A percentile compares a stretch with the other conserved stretches of the same genome.
Conservation (phyloP, 306 rosid species). For the Rosa lucieae region DNA sequence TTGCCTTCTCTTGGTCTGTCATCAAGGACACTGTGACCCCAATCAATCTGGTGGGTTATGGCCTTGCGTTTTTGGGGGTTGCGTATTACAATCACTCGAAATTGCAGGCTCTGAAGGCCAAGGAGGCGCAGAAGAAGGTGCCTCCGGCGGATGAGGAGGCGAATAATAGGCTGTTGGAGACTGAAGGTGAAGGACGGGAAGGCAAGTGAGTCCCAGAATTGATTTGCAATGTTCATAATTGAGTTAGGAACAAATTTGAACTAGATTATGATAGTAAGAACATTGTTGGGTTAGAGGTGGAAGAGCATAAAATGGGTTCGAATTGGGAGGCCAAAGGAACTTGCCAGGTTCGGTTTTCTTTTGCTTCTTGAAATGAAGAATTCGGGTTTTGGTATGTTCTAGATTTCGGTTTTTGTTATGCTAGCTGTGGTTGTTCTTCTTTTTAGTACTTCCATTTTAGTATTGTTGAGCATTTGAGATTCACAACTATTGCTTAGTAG, state of each 20-base stretch:
- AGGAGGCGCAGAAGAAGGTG: constrained; percentile 46
- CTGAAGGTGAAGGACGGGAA: constrained; percentile 61
- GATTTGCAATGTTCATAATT: background rate
- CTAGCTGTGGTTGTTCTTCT: constrained; percentile 22
- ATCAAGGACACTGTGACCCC: no score
- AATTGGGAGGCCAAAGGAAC: constrained; percentile 11
- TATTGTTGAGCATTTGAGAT: constrained; percentile 50
- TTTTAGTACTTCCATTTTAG: background rate
- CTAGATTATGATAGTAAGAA: constrained; percentile 33
- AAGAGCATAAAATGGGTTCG: constrained; percentile 6
- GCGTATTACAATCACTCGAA: no score
- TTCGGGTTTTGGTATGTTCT: constrained; percentile 39
- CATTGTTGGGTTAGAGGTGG: constrained; percentile 21
- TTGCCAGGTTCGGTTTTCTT: constrained; percentile 10
- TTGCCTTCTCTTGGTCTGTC: no score
- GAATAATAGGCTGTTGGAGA: constrained; percentile 58
- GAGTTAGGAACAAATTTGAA: constrained; percentile 12
- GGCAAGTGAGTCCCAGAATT: constrained; percentile 53
- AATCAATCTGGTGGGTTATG: no score
- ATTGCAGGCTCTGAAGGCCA: no score
- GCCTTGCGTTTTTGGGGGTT: no score
- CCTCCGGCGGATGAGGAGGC: constrained; percentile 61
- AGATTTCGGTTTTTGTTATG: constrained; percentile 18
- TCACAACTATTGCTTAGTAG: constrained; percentile 36
- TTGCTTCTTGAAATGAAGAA: constrained; percentile 22